Conservation (phyloP, 352 stramenopile genomes). For the Phytophthora crassamura region DNA sequence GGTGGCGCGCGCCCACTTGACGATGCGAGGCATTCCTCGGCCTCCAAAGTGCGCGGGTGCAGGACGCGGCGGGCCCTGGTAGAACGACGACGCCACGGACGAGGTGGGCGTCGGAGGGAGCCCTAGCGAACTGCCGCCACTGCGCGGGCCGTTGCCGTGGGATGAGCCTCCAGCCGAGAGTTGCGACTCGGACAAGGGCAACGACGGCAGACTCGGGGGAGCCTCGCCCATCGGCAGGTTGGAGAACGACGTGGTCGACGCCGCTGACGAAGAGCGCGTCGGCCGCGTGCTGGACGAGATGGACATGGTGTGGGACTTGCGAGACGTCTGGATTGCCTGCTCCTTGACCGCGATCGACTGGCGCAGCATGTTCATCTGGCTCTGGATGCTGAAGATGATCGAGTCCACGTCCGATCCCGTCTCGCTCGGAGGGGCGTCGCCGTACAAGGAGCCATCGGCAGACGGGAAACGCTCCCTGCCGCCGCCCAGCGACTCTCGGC, state of each 20-base stretch:
- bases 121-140: constrained; percentile 37
- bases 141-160: constrained; percentile 25
- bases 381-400: constrained; percentile 84
- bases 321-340: constrained; percentile 52
- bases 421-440: constrained; percentile 39
- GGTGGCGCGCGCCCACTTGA: constrained; percentile 84
- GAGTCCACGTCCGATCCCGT: constrained; percentile 59
- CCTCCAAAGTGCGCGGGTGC: constrained; percentile 40
- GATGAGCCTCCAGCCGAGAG: constrained; percentile 43
- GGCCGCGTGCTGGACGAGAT: constrained; percentile 68
- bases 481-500: constrained; percentile 25
- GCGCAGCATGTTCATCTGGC: constrained; percentile 82
- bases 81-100: constrained; percentile 41
- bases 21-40: constrained; percentile 58
- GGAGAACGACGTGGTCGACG: constrained; percentile 61
- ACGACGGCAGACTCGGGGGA: constrained; percentile 44
- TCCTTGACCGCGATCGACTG: constrained; percentile 76
- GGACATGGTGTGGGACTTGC: constrained; percentile 64
- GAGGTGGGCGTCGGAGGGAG: constrained; percentile 41
- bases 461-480: constrained; percentile 30
- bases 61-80: constrained; percentile 35
- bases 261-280: constrained; percentile 69
- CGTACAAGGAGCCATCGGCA: constrained; percentile 39
- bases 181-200: constrained; percentile 55
- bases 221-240: constrained; percentile 42